These are phyloP conservation scores for Trypanosoma boissoni DNA, from an alignment of 208 protist genomes.

Conservation along the genomic window DNA sequence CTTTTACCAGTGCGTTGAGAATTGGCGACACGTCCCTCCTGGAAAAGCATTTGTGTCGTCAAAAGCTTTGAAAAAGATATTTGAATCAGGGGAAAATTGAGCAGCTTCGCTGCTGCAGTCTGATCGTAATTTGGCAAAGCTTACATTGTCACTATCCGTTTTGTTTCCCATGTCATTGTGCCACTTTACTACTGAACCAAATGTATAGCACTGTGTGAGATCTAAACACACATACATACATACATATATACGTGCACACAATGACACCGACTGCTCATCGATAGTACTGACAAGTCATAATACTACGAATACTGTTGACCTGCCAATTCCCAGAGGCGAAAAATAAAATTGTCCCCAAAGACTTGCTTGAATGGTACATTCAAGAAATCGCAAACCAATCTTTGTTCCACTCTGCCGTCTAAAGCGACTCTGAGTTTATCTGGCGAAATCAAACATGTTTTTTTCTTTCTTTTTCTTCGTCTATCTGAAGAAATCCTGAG, in stretches of 20 bases:
- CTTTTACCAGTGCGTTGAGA: too few species aligned
- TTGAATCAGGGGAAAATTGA: too few species aligned
- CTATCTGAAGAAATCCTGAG: too few species aligned
- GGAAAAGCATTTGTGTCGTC: too few species aligned
- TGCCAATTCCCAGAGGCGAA: slow-evolving; percentile 13
- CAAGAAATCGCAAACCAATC: slow-evolving; percentile 7
- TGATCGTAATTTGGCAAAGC: too few species aligned
- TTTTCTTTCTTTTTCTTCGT: too few species aligned
- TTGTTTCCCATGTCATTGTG: slow-evolving; percentile 1
- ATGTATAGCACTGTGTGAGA: slow-evolving; percentile 1
- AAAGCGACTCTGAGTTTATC: background rate
- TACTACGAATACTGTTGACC: slow-evolving; percentile 14
- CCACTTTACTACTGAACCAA: slow-evolving; percentile 3
- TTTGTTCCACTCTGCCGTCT: background rate
- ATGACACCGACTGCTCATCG: slow-evolving; percentile 1
- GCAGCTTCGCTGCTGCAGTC: too few species aligned
- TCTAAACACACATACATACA: too few species aligned
- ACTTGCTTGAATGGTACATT: background rate
- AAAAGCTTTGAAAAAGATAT: too few species aligned
- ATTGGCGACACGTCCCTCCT: too few species aligned
- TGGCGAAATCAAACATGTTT: too few species aligned
- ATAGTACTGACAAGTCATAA: slow-evolving; percentile 15
- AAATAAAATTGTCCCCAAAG: background rate
- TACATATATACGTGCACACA: background rate
- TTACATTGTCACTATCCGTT: background rate